Evolutionary conservation across 306 rosid genomes (phyloP), one percentile per base, ranked within the genome.

Genomic region (Benincasa hispida): DNA sequence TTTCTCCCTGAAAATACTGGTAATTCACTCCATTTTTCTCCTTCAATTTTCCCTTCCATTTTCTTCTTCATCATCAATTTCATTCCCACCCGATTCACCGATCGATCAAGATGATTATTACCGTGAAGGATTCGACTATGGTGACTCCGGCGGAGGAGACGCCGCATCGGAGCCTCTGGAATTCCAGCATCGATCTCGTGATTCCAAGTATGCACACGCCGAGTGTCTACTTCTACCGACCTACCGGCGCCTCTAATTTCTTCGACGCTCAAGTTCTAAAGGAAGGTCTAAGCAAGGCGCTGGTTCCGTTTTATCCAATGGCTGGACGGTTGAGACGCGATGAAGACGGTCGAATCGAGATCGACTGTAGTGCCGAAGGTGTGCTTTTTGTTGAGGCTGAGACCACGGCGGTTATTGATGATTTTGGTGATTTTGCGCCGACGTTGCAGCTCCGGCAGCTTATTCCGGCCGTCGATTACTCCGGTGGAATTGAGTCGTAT

Each of bases 351-450:
- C 88, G 97, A 50, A 88, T 91, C 10, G 93, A 91, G 88, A 87
- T 93, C 59, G 83, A 89, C 6, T 93, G 96, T 62, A 83, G 80
- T 73, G 97, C 80, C 0, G 88, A 86, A 21, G 97, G 98, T 0
- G 98, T 89, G 35, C 91, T 93, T 28, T 86, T 93, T 50, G 88
- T 93, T 0, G 88, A 83, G 83, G 97, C 98, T 0, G 88, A 87
- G 13, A 87, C 89, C 1, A 72, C 50, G 13, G 74, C 83, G 2
- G 75, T 78, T 14, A n/a, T 91, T 11, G 88, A 86, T 1, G 97
- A 93, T 81, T 93, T 89, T 9, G 98, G 97, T 0, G 96, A 93
- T 41, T 93, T 89, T n/a, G 89, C 96, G 0, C 97, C 97, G 0
- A 91, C 93, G 18, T 86, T 86, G 13, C 83, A 91, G 75, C 95